Evolutionary conservation across 1,284 basidiomycete species (phyloP).

Genomic region (Puccinia horiana): DNA sequence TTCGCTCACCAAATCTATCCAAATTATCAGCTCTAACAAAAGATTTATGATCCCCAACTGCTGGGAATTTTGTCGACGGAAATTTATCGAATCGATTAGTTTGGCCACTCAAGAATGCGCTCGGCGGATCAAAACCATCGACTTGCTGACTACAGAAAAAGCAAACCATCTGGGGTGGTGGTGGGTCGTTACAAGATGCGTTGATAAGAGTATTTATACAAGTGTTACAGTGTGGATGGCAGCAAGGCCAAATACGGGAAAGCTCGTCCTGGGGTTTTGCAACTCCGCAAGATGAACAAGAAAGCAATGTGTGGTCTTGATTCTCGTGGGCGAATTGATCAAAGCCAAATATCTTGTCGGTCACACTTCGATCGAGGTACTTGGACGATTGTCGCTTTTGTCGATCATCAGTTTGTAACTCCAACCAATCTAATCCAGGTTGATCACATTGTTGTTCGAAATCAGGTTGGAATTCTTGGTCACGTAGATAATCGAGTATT

Average conservation of each 20-base stretch:
- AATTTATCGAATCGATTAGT: background rate
- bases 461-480: background rate
- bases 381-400: background rate
- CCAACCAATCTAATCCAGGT: slow-evolving; percentile 1
- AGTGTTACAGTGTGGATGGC: slow-evolving; percentile 21
- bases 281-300: slow-evolving; percentile 36
- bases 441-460: background rate
- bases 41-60: background rate
- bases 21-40: background rate
- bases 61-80: background rate
- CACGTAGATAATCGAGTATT: slow-evolving; percentile 20
- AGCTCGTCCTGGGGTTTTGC: background rate
- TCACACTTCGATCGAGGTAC: background rate
- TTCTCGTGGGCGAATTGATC: background rate
- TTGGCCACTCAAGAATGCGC: slow-evolving; percentile 9
- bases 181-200: slow-evolving; percentile 32
- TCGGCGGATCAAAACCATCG: background rate
- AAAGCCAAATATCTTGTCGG: background rate
- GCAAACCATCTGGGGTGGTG: slow-evolving; percentile 10
- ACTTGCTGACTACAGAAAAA: slow-evolving; percentile 29
- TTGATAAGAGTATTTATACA: slow-evolving; percentile 41
- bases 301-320: background rate
- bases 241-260: slow-evolving; percentile 29
- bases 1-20: background rate
- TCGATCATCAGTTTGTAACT: background rate